Evolutionary conservation across 1,139 yeast genomes (phyloP).

Genomic region (Hemisphaericaspora lyxosophila): DNA sequence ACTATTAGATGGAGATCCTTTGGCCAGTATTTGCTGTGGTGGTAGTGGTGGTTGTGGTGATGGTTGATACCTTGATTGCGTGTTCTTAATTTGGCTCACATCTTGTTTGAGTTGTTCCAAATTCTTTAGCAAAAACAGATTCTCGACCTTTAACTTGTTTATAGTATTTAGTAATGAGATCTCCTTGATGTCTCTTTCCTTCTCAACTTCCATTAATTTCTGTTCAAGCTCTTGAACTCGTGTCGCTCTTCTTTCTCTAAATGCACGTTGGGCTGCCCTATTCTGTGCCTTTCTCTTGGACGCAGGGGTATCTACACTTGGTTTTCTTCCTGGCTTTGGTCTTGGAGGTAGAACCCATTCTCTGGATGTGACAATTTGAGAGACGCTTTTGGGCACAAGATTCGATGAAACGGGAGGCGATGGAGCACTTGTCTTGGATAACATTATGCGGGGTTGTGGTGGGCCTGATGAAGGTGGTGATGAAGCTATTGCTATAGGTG

Average conservation of each 20-base stretch:
- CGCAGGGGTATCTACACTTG: slow-evolving; percentile 71
- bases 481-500: slow-evolving; percentile 30
- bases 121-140: slow-evolving; percentile 35
- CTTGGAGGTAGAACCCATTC: slow-evolving; percentile 92
- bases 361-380: slow-evolving; percentile 68
- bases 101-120: slow-evolving; percentile 38
- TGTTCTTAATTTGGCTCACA: slow-evolving; percentile 17
- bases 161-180: slow-evolving; percentile 56
- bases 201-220: slow-evolving; percentile 58
- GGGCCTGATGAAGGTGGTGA: slow-evolving; percentile 20
- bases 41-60: slow-evolving; percentile 7
- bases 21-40: slow-evolving; percentile 3
- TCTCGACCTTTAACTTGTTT: slow-evolving; percentile 41
- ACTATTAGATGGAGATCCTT: background rate
- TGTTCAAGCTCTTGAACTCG: slow-evolving; percentile 49
- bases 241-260: slow-evolving; percentile 77
- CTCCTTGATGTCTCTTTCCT: slow-evolving; percentile 62
- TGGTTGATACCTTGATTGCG: slow-evolving; percentile 11
- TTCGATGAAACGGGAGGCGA: slow-evolving; percentile 6
- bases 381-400: slow-evolving; percentile 11
- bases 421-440: slow-evolving; percentile 3
- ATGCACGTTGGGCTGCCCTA: slow-evolving; percentile 93
- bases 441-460: slow-evolving; percentile 8
- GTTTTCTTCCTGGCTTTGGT: slow-evolving; percentile 89
- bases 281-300: slow-evolving; percentile 88